These are phyloP conservation scores for Cladosporium sp. DNA, from an alignment of 2,329 filamentous ascomycete species.

Conservation along the genomic window DNA sequence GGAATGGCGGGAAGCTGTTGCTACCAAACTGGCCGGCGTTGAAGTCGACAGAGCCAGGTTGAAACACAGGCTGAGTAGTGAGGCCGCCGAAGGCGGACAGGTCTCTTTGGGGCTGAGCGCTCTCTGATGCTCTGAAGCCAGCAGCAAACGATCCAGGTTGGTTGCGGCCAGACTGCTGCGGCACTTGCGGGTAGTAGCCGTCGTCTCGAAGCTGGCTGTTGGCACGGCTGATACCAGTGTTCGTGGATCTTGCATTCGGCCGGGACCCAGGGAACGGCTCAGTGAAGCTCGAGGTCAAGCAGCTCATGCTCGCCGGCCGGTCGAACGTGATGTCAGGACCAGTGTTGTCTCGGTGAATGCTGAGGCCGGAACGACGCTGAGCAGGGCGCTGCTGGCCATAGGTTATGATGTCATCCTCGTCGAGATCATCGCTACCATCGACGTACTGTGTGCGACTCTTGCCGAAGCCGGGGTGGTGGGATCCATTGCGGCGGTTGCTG, in stretches of 20 bases:
- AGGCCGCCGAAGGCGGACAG: constrained; percentile 19
- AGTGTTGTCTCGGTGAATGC: constrained; percentile 46
- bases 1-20: not conserved
- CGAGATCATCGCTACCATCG: constrained; percentile 30
- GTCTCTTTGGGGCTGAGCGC: not conserved
- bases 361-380: constrained; percentile 42
- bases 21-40: not conserved
- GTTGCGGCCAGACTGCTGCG: not conserved
- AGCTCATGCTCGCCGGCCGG: constrained; percentile 25
- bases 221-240: not conserved
- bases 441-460: constrained; percentile 34
- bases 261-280: not conserved
- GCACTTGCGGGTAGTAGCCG: constrained; percentile 11
- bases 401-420: constrained; percentile 38
- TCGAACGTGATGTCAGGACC: constrained; percentile 40
- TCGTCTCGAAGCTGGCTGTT: constrained; percentile 7
- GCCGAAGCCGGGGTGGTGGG: constrained; percentile 23
- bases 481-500: constrained; percentile 12
- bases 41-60: not conserved
- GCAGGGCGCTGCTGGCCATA: constrained; percentile 33
- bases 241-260: not conserved
- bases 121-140: constrained; percentile 9
- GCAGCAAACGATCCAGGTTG: not conserved
- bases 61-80: constrained; percentile 17
- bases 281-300: constrained; percentile 26